Base-by-base conservation (phyloP, 345 rosid genomes). In the Hibiscus tridactylites region DNA sequence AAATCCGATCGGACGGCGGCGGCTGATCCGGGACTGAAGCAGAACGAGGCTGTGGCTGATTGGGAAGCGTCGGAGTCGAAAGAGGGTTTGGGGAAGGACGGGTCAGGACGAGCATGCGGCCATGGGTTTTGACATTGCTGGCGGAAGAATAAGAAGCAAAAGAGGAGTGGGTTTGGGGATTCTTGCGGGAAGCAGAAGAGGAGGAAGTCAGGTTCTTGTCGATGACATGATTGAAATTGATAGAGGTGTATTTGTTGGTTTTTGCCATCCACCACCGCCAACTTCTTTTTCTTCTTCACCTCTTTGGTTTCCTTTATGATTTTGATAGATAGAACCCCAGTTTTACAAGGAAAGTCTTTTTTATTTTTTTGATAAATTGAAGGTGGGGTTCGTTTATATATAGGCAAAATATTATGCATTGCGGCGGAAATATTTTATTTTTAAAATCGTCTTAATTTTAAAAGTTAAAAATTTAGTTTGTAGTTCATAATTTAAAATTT, bases 81-180 rank as follows among this genome's bases (percentile, higher is more conserved):
- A 77, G 15, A 50, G 95, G 88, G 58, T 85, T 90, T 3, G 87
- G 81, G 3, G 90, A 37, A 53, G 96, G 82, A 60, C 88, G 91
- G 80, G 88, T 86, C 81, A 93, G 84, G 77, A 93, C 91, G 57
- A 90, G 89, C 95, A 93, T 93, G 46, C 96, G 98, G 80, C 98
- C 96, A 71, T 84, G 84, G 82, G 87, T 65, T 28, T 84, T 81
- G 31, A 70, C 37, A 8, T 81, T 73, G 74, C 37, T 65, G 4
- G 75, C 74, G 13, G 88, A 74, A 63, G 93, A 83, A 52, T 84
- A 78, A 31, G 88, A 82, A 66, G 84, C 72, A 11, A 80, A 69
- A 16, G 81, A 71, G n/a, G 83, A 84, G 16, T 16, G 82, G 49
- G 0, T 70, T 73, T 19, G 62, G 1, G 80, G 54, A 56, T 19